Conservation (phyloP, 495 filamentous ascomycete species). For the Oidiodendron maius region DNA sequence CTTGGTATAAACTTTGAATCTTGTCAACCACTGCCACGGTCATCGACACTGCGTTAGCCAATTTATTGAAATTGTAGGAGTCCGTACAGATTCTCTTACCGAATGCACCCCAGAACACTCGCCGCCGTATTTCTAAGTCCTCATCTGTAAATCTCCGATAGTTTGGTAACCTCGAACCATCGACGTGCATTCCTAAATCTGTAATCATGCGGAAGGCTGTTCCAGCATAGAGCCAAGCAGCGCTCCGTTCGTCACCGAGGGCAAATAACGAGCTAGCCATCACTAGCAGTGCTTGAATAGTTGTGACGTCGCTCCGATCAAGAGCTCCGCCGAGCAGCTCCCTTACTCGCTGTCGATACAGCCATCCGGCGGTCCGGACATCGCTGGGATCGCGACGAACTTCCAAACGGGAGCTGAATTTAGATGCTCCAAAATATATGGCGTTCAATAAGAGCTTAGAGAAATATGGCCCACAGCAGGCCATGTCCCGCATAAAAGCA, state of each 20-base stretch:
- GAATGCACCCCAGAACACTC: slow-evolving; percentile 37
- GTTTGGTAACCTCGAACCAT: slow-evolving; percentile 1
- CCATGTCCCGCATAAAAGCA: slow-evolving; percentile 35
- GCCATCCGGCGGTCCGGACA: slow-evolving; percentile 14
- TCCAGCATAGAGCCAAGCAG: slow-evolving; percentile 42
- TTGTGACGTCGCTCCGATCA: slow-evolving; percentile 38
- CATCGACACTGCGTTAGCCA: background rate
- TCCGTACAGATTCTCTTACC: slow-evolving; percentile 23
- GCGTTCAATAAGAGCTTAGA: slow-evolving; percentile 41
- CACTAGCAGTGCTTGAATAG: slow-evolving; percentile 31
- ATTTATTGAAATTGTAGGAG: too few relatives aligned
- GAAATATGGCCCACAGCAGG: slow-evolving; percentile 36
- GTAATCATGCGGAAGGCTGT: slow-evolving; percentile 26
- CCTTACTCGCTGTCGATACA: slow-evolving; percentile 30
- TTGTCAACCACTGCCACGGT: slow-evolving; percentile 8
- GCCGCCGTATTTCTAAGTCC: slow-evolving; percentile 35
- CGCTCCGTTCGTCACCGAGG: slow-evolving; percentile 37
- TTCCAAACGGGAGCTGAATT: slow-evolving; percentile 28
- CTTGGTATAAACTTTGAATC: slow-evolving; percentile 10
- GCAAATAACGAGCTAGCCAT: slow-evolving; percentile 9
- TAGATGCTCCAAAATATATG: slow-evolving; percentile 37
- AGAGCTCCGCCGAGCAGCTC: slow-evolving; percentile 33
- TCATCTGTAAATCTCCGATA: slow-evolving; percentile 26
- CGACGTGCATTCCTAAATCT: slow-evolving; percentile 38
- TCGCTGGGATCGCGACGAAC: slow-evolving; percentile 28